A percentile compares a stretch with the other conserved stretches of the same genome.
Evolutionary conservation across 768 basidiomycete genomes (phyloP).

Genomic region (Nidularia sp.): DNA sequence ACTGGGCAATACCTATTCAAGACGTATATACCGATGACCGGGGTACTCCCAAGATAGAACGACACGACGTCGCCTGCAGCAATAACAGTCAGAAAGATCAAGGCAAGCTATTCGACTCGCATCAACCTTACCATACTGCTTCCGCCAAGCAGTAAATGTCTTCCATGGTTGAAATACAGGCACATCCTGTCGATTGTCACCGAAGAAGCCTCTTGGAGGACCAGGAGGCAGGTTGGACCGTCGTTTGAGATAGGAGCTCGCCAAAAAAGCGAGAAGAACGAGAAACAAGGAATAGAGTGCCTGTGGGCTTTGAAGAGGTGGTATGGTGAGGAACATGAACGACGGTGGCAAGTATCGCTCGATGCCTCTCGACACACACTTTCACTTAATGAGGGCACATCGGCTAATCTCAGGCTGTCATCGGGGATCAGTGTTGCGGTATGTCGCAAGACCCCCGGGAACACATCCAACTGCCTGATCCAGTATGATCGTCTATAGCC

Average conservation of each 20-base stretch:
- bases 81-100: neutral
- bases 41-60: conserved; percentile 14
- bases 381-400: too few species aligned
- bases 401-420: too few species aligned
- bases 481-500: too few species aligned
- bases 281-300: too few species aligned
- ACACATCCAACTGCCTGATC: too few species aligned
- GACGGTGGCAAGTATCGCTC: too few species aligned
- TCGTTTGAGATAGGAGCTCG: neutral
- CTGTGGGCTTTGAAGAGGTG: too few species aligned
- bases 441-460: too few species aligned
- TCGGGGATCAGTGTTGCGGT: too few species aligned
- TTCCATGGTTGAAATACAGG: conserved; percentile 11
- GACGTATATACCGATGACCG: conserved; percentile 12
- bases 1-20: neutral
- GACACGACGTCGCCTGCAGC: conserved; percentile 11
- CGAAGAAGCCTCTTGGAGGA: conserved; percentile 8
- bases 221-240: conserved; percentile 7
- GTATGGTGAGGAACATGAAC: too few species aligned
- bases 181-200: conserved; percentile 10
- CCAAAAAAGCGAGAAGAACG: too few species aligned
- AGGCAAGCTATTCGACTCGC: neutral
- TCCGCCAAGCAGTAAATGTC: conserved; percentile 12
- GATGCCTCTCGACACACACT: too few species aligned
- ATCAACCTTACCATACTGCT: conserved; percentile 8